Percentiles rank a stretch among this genome's conserved stretches.
These are phyloP conservation scores for Lenwebbia sp. DNA, from an alignment of 345 rosid genomes.

Conservation along the genomic window DNA sequence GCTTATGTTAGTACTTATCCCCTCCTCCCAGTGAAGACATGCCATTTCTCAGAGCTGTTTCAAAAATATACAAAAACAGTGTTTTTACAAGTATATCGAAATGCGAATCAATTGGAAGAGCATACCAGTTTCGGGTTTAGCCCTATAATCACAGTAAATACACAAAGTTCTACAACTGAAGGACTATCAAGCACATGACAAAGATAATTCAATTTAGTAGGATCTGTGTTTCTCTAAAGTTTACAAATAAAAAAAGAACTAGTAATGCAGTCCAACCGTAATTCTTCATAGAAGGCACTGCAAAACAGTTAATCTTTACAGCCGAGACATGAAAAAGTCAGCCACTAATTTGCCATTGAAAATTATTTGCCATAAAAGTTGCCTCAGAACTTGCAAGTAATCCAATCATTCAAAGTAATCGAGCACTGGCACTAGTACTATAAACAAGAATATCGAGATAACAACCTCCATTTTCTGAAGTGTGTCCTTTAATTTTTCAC, in stretches of 20 bases:
- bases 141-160: not conserved
- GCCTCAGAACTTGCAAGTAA: not conserved
- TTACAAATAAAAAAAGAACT: not conserved
- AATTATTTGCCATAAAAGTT: not conserved
- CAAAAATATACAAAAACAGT: not conserved
- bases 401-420: not conserved
- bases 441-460: not conserved
- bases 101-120: not conserved
- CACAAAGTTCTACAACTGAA: not conserved
- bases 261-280: not conserved
- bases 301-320: not conserved
- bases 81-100: not conserved
- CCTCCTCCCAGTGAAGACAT: not conserved
- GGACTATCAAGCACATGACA: not conserved
- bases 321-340: not conserved
- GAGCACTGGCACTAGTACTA: not conserved
- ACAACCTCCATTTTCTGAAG: constrained; percentile 77
- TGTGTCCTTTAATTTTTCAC: constrained; percentile 63
- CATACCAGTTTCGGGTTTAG: not conserved
- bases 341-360: not conserved
- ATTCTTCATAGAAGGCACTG: not conserved
- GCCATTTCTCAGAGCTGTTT: not conserved
- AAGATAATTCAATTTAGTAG: not conserved
- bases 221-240: not conserved
- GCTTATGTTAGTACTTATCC: not conserved